Conservation (phyloP, 2,329 filamentous ascomycete genomes). For the Pestalotiopsis fici region DNA sequence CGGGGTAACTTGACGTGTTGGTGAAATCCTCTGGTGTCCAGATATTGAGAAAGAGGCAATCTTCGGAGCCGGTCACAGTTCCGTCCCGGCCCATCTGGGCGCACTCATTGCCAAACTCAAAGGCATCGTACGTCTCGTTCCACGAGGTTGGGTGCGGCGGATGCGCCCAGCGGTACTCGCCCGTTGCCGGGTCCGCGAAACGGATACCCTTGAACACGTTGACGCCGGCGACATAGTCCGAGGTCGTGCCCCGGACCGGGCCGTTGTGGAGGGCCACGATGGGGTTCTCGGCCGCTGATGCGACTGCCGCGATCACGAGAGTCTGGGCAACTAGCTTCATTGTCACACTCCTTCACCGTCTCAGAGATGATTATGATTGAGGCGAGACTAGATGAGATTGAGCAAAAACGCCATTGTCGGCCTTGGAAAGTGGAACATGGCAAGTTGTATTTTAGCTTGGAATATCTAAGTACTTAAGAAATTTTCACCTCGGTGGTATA, state of each 20-base stretch:
- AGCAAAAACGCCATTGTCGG: background rate
- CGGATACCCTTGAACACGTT: slow-evolving; percentile 26
- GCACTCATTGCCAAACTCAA: slow-evolving; percentile 22
- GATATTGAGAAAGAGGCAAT: slow-evolving; percentile 23
- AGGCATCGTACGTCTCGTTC: slow-evolving; percentile 16
- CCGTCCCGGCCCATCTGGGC: slow-evolving; percentile 18
- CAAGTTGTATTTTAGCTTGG: background rate
- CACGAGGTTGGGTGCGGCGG: slow-evolving; percentile 14
- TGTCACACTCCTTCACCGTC: background rate
- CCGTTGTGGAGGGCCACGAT: slow-evolving; percentile 8
- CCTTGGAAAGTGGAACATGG: background rate
- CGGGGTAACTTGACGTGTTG: slow-evolving; percentile 16
- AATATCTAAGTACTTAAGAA: background rate
- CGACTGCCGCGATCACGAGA: background rate
- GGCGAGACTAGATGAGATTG: background rate
- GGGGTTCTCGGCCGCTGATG: background rate
- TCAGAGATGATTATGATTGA: background rate
- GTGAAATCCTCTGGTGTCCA: slow-evolving; percentile 14
- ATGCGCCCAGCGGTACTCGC: slow-evolving; percentile 16
- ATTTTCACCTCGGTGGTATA: background rate
- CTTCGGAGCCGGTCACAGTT: slow-evolving; percentile 12
- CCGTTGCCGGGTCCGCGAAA: slow-evolving; percentile 20
- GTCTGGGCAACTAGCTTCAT: background rate
- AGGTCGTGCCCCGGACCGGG: slow-evolving; percentile 18
- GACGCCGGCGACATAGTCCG: slow-evolving; percentile 20